Evolutionary conservation across 2,329 filamentous ascomycete species (phyloP).

Genomic region (Ceratocystis cubensis): DNA sequence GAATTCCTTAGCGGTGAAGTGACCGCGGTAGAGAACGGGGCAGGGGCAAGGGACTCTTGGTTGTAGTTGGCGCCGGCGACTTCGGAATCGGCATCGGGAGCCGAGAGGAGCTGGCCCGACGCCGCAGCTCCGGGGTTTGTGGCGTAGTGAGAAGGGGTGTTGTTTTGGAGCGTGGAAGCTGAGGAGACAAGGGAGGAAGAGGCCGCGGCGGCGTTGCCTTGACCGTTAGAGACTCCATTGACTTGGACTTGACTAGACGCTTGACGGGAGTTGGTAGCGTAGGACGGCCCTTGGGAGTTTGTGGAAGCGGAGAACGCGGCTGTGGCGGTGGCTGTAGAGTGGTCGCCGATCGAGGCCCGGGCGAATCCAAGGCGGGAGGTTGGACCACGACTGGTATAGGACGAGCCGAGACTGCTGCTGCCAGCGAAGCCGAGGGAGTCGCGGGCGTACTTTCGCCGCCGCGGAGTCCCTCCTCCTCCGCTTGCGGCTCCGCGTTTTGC

Average conservation of each 20-base stretch:
- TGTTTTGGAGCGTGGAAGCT: constrained; percentile 18
- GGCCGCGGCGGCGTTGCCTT: constrained; percentile 5
- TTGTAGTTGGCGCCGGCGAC: constrained; percentile 26
- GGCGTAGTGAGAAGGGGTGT: constrained; percentile 14
- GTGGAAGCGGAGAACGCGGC: constrained; percentile 13
- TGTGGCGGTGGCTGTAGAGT: neutral
- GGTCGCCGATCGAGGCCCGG: constrained; percentile 14
- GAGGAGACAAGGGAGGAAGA: neutral
- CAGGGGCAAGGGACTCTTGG: constrained; percentile 1
- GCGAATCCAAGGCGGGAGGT: constrained; percentile 12
- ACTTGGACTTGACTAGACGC: constrained; percentile 18
- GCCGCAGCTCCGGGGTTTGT: constrained; percentile 3
- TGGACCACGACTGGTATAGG: constrained; percentile 1
- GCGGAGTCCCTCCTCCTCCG: constrained; percentile 19
- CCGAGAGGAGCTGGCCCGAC: constrained; percentile 16
- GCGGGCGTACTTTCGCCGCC: constrained; percentile 18
- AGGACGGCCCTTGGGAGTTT: constrained; percentile 13
- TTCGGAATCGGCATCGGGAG: constrained; percentile 17
- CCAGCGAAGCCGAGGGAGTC: constrained; percentile 18
- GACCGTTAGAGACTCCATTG: constrained; percentile 15
- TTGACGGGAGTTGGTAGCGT: constrained; percentile 9
- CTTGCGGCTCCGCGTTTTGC: constrained; percentile 18
- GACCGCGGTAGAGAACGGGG: constrained; percentile 16
- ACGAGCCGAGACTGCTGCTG: neutral
- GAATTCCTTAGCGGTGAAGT: constrained; percentile 60